Percentiles rank a stretch among this genome's conserved stretches.
Conservation (phyloP, 345 rosid genomes). For the Arabis alpina region DNA sequence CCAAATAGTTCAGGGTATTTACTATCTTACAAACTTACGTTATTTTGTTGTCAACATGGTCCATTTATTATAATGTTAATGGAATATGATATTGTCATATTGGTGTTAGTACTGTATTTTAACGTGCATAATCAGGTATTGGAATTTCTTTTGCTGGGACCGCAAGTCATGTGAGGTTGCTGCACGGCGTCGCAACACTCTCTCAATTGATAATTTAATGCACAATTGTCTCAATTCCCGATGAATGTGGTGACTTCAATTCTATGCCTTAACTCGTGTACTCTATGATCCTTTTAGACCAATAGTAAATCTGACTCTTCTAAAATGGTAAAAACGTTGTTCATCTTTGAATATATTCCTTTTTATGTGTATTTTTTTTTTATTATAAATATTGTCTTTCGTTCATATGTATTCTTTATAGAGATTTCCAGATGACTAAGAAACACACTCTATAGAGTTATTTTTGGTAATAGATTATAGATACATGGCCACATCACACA, state of each 20-base stretch:
- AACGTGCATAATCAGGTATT: conserved; percentile 25
- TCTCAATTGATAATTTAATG: conserved; percentile 14
- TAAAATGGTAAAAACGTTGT: not conserved
- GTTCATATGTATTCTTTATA: not conserved
- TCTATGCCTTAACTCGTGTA: conserved; percentile 27
- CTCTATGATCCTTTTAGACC: conserved; percentile 2
- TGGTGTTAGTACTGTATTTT: not conserved
- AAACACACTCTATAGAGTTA: not conserved
- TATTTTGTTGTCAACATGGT: not conserved
- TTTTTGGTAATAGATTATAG: not conserved
- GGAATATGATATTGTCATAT: conserved; percentile 11
- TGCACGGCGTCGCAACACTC: conserved; percentile 40
- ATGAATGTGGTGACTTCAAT: conserved; percentile 23
- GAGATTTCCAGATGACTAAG: not conserved
- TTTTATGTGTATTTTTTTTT: not conserved
- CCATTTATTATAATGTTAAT: not conserved
- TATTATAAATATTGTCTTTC: not conserved
- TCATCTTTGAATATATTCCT: not conserved
- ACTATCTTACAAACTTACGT: conserved; percentile 7
- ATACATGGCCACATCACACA: not conserved
- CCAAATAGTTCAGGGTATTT: no score
- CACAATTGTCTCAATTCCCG: conserved; percentile 30
- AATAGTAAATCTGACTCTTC: not conserved
- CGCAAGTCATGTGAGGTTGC: conserved; percentile 40
- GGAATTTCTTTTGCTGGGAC: conserved; percentile 21